Evolutionary conservation across 495 filamentous ascomycete genomes (phyloP), one percentile per base, ranked within the genome.

Genomic region (Cenococcum geophilum): DNA sequence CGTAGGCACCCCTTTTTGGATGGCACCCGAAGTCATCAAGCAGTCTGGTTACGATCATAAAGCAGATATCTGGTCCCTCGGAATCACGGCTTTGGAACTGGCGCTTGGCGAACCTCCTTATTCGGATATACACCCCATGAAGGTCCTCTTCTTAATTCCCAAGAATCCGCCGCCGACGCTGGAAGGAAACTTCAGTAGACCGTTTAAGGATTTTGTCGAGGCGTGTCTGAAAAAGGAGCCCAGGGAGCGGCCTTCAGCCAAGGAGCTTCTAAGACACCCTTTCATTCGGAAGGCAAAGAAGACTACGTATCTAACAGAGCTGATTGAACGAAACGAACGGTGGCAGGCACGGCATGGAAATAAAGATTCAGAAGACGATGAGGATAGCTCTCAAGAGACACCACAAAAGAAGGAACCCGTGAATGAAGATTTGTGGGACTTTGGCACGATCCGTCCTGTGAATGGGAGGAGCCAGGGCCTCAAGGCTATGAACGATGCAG

Each of bases 21-120:
- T 98, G 93, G 93, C 93, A 4, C 93, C 93, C 9, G 93, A 98
- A 73, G 93, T 98, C 34, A 98, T 98, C 74, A 96, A 96, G 77
- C 91, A 96, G 71, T 93, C 89, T 55, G 93, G 93, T 43, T 98
- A 98, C 74, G 92, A 97, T 68, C 91, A 95, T 76, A 98, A 97
- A 76, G 95, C 93, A 5, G 93, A 98, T 71, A 96, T 98, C 59
- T 98, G 93, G 93, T 97, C 95, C 23, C 76, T 98, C n/a, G 93
- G 93, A 11, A 97, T 98, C 68, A 97, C 93, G 0, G 92, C 93
- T 4, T 84, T 98, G 57, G 93, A 98, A 70, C 74, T 98, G 61
- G 92, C 91, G 47, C 86, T 86, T 64, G 93, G 95, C 57, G 92
- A 97, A 70, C 93, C 93, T 14, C 93, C 93, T 0, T 95, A 97